A percentile compares a stretch with the other conserved stretches of the same genome.
phyloP scores from a whole-genome alignment of 345 rosid species.

The Ceriops tagal region DNA sequence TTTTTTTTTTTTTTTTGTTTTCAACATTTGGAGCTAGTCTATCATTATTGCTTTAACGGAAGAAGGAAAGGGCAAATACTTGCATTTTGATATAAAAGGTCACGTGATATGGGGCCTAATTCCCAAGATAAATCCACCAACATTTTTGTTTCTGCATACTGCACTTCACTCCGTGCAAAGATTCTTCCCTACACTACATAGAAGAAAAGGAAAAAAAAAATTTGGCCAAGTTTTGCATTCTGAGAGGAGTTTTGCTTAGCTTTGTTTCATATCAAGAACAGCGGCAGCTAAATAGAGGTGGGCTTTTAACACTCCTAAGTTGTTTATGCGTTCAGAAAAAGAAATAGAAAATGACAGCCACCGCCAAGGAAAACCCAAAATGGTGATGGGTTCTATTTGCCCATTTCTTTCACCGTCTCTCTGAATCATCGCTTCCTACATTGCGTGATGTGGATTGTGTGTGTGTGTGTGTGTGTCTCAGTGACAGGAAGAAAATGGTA shows the following conservation, averaged over 20 bases:
- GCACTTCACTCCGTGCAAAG: neutral
- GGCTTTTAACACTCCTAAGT: neutral
- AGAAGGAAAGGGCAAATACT: neutral
- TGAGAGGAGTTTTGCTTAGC: neutral
- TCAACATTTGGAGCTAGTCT: neutral
- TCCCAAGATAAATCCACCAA: neutral
- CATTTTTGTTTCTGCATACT: neutral
- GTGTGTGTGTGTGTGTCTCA: constrained; percentile 7
- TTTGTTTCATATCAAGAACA: neutral
- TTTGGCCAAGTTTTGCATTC: neutral
- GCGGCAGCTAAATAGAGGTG: neutral
- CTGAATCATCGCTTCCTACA: neutral
- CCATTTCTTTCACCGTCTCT: neutral
- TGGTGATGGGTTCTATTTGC: constrained; percentile 30
- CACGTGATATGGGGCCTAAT: neutral
- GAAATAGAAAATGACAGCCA: constrained; percentile 29
- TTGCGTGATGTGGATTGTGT: constrained; percentile 29
- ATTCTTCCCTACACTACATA: neutral
- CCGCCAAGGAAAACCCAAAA: constrained; percentile 25
- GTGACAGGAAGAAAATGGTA: constrained; percentile 40
- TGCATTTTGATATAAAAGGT: neutral
- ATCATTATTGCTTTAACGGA: neutral
- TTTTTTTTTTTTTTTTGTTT: neutral
- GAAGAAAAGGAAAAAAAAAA: neutral
- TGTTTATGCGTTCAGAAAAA: neutral